Base-by-base conservation (phyloP, 441 rosid species). In the Oxalis stricta region DNA sequence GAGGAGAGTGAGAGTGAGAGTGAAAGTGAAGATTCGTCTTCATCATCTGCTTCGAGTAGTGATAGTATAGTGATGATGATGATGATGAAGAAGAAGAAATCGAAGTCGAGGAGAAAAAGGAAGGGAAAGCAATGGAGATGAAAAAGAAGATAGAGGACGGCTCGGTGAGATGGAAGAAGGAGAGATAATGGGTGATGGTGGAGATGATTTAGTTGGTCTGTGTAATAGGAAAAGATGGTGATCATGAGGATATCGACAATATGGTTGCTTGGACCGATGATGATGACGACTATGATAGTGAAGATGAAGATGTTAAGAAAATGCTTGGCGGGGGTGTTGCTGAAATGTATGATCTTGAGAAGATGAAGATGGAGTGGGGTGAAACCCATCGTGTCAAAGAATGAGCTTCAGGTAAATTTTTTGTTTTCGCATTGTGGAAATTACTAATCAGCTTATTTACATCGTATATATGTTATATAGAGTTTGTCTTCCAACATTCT, bases 321-420 rank as follows among this genome's bases (percentile, higher is more conserved):
- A 72, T 65, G 77, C 13, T 71, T 52, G 68, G 41, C 38, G 76
- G 78, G 71, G 57, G 65, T 40, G 78, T 60, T 52, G 52, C 46
- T 59, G 83, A 71, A 28, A 46, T 52, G 52, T 60, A 56, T 40
- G 68, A 46, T 21, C 38, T 18, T 10, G 58, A 43, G 69, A 51
- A 13, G 78, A 65, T 17, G 82, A 71, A 34, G 82, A 53, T 26
- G 72, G 49, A n/a, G 46, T 23, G n/a, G 15, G 18, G 50, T 24
- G 35, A 77, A 68, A 18, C 85, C 95, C 32, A 68, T 92, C 47
- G 74, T 51, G 64, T 92, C 99, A 19, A 84, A 84, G 75, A 84
- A 92, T 58, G 99, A 92, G 60, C 57, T 75, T 56, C 57, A 62
- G 77, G 97, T 84, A 81, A 41, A 0, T 41, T 10, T n/a, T n/a